These are phyloP conservation scores for Suhomyces yuchorum DNA, from an alignment of 1,139 yeast genomes.

Conservation along the genomic window DNA sequence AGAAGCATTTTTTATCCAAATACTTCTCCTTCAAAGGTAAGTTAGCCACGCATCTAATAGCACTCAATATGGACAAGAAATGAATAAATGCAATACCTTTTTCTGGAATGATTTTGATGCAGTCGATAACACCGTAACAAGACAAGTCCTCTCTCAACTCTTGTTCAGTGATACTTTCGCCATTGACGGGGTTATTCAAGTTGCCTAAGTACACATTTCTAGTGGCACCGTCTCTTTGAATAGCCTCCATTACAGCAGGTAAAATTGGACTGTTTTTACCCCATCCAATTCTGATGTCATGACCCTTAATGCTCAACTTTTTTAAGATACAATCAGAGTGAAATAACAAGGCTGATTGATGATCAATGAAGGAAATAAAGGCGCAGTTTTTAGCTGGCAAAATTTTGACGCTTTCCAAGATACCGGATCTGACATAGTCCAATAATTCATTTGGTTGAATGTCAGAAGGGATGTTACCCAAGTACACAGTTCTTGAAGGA, in stretches of 20 bases:
- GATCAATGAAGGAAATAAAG: slow-evolving; percentile 62
- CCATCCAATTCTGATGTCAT: slow-evolving; percentile 68
- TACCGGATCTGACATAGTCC: slow-evolving; percentile 89
- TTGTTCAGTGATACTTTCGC: slow-evolving; percentile 56
- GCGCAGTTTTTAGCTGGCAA: slow-evolving; percentile 62
- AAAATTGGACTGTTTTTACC: slow-evolving; percentile 66
- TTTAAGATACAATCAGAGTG: slow-evolving; percentile 64
- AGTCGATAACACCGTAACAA: slow-evolving; percentile 57
- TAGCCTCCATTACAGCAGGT: slow-evolving; percentile 70
- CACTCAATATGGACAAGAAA: slow-evolving; percentile 58
- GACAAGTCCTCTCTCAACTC: slow-evolving; percentile 54
- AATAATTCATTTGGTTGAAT: slow-evolving; percentile 79
- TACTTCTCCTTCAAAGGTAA: slow-evolving; percentile 57
- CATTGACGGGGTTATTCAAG: slow-evolving; percentile 52
- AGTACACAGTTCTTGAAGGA: slow-evolving; percentile 83
- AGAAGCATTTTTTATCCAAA: slow-evolving; percentile 58
- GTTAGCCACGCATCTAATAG: slow-evolving; percentile 59
- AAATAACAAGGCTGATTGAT: slow-evolving; percentile 59
- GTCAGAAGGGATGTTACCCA: slow-evolving; percentile 87
- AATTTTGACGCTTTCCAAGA: slow-evolving; percentile 72
- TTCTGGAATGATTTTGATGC: slow-evolving; percentile 58
- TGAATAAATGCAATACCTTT: slow-evolving; percentile 65
- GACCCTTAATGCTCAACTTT: slow-evolving; percentile 56
- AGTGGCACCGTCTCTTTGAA: slow-evolving; percentile 86
- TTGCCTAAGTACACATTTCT: slow-evolving; percentile 86